Conservation (phyloP, 176 grass and related monocot species). For the Triticum monococcum region DNA sequence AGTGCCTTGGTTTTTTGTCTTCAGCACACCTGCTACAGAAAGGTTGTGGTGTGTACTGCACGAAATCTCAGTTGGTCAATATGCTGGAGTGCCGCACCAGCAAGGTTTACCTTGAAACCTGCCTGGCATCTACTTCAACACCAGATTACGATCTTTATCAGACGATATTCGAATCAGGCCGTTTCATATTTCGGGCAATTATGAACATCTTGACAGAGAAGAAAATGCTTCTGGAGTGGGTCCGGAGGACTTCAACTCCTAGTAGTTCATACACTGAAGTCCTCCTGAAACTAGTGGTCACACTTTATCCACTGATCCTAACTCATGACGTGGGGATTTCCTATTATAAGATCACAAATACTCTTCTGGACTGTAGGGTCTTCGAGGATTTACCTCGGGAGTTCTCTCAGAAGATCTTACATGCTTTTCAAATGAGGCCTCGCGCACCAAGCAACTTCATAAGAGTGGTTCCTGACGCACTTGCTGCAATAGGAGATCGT, state of each 20-base stretch:
- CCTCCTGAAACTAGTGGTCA: slow-evolving; percentile 45
- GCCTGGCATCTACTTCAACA: slow-evolving; percentile 24
- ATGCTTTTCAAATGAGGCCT: not conserved
- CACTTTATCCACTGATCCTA: slow-evolving; percentile 42
- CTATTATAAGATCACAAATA: slow-evolving; percentile 16
- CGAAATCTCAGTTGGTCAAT: slow-evolving; percentile 54
- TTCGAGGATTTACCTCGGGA: slow-evolving; percentile 37
- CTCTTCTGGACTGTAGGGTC: slow-evolving; percentile 2
- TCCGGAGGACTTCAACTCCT: slow-evolving; percentile 12
- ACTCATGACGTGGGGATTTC: not conserved
- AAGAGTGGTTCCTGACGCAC: slow-evolving; percentile 52
- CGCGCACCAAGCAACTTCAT: not conserved
- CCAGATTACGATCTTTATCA: not conserved
- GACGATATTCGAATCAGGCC: not conserved
- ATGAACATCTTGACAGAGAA: slow-evolving; percentile 16
- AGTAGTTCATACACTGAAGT: slow-evolving; percentile 8
- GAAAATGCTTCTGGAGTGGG: slow-evolving; percentile 19
- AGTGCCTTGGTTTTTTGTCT: slow-evolving; percentile 58
- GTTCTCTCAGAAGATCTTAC: slow-evolving; percentile 43
- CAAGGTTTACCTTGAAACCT: slow-evolving; percentile 39
- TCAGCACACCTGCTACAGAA: slow-evolving; percentile 23
- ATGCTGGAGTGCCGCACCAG: slow-evolving; percentile 51
- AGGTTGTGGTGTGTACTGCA: slow-evolving; percentile 32
- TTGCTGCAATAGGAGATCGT: slow-evolving; percentile 43
- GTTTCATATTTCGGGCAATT: slow-evolving; percentile 23